These are phyloP conservation scores for Aristolochia contorta DNA, from an alignment of 164 flowering plant species.

Conservation along the genomic window DNA sequence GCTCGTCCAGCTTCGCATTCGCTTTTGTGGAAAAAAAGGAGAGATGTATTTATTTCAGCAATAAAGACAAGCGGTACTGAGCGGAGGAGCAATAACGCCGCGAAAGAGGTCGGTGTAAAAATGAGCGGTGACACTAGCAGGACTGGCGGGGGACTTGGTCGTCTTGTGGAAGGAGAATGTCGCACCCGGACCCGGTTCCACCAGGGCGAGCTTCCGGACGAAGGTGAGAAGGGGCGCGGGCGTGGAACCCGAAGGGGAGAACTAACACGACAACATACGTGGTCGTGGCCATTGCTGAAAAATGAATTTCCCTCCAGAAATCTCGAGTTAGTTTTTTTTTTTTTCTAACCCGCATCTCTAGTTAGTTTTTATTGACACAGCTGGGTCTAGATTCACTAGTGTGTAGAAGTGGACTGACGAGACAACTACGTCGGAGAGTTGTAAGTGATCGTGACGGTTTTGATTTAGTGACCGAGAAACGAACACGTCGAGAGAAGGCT, in stretches of 20 bases:
- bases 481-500: too few species aligned
- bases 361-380: too few species aligned
- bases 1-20: constrained; percentile 2
- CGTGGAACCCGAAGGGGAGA: constrained; percentile 32
- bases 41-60: not conserved
- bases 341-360: too few species aligned
- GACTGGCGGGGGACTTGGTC: constrained; percentile 25
- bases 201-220: constrained; percentile 23
- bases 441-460: too few species aligned
- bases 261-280: constrained; percentile 7
- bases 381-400: too few species aligned
- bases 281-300: not conserved
- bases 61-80: too few species aligned
- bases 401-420: too few species aligned
- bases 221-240: constrained; percentile 32
- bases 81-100: too few species aligned
- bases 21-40: not conserved
- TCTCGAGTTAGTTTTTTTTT: too few species aligned
- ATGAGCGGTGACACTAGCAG: constrained; percentile 18
- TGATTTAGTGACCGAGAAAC: too few species aligned
- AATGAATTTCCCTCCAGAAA: too few species aligned
- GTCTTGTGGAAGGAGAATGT: constrained; percentile 49
- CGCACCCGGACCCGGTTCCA: constrained; percentile 21
- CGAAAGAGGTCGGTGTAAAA: constrained; percentile 18
- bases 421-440: too few species aligned